These are phyloP conservation scores for Brassica carinata DNA, from an alignment of 345 rosid species.

Conservation along the genomic window DNA sequence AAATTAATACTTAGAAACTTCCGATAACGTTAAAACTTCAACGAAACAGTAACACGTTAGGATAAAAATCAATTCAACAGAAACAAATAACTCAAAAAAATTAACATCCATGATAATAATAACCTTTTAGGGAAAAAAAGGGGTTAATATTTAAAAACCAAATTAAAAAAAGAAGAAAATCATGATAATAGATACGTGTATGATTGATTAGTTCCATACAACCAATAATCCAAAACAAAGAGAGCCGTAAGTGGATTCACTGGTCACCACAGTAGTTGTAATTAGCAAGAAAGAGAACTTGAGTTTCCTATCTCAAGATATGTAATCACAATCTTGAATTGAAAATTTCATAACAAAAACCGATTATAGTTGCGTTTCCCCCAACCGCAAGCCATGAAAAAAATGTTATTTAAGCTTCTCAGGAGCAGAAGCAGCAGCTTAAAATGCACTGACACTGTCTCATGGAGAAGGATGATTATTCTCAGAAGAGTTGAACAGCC, in stretches of 20 bases:
- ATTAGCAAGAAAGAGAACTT: constrained; percentile 31
- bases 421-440: constrained; percentile 82
- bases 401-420: constrained; percentile 35
- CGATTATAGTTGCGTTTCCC: constrained; percentile 8
- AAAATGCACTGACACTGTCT: constrained; percentile 87
- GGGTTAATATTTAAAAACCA: no score
- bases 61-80: no score
- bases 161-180: background rate
- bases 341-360: constrained; percentile 13
- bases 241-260: constrained; percentile 32
- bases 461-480: constrained; percentile 32
- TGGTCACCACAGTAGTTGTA: constrained; percentile 15
- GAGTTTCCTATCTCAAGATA: constrained; percentile 38
- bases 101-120: background rate
- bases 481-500: constrained; percentile 89
- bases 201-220: constrained; percentile 33
- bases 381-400: constrained; percentile 40
- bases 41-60: no score
- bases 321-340: constrained; percentile 32
- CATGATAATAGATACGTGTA: constrained; percentile 31
- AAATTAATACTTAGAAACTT: no score
- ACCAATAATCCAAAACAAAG: constrained; percentile 16
- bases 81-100: no score
- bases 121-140: no score
- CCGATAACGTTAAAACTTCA: no score